phyloP scores from a whole-genome alignment of 1,284 basidiomycete species.

The Leccinum insigne region DNA sequence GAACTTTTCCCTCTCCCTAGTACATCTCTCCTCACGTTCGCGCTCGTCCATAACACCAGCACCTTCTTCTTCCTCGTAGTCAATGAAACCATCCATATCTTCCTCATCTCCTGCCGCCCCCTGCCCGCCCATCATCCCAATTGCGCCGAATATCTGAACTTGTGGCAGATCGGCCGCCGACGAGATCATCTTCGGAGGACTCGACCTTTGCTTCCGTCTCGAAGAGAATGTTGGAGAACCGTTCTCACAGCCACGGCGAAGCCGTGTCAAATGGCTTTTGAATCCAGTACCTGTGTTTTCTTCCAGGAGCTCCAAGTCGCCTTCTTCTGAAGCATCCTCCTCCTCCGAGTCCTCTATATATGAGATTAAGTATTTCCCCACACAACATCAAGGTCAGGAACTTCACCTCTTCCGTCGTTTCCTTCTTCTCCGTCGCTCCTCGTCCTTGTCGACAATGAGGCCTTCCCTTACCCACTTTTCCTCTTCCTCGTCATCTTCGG shows the following conservation, averaged over 20 bases:
- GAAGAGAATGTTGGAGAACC: constrained; percentile 68
- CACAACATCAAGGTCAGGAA: background rate
- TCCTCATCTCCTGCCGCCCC: constrained; percentile 65
- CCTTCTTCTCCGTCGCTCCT: constrained; percentile 53
- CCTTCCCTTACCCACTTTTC: constrained; percentile 71
- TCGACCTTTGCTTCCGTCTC: constrained; percentile 55
- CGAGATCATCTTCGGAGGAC: constrained; percentile 73
- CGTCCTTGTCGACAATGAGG: constrained; percentile 86
- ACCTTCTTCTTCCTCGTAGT: constrained; percentile 86
- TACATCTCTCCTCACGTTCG: constrained; percentile 68
- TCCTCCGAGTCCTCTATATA: constrained; percentile 38
- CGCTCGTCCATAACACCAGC: constrained; percentile 69
- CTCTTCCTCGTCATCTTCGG: constrained; percentile 80
- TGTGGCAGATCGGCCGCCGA: constrained; percentile 54
- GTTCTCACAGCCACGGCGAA: constrained; percentile 70
- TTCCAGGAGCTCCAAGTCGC: constrained; percentile 92
- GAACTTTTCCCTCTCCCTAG: constrained; percentile 59
- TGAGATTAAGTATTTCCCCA: constrained; percentile 15
- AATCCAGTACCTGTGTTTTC: constrained; percentile 90
- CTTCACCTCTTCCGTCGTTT: constrained; percentile 69
- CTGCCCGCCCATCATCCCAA: constrained; percentile 78
- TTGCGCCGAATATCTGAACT: constrained; percentile 73
- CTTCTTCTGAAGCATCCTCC: constrained; percentile 87
- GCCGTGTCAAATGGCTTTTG: constrained; percentile 66
- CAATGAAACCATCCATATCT: constrained; percentile 89